Evolutionary conservation across 179 eudicot genomes (phyloP).

Genomic region (Spergularia azorica): DNA sequence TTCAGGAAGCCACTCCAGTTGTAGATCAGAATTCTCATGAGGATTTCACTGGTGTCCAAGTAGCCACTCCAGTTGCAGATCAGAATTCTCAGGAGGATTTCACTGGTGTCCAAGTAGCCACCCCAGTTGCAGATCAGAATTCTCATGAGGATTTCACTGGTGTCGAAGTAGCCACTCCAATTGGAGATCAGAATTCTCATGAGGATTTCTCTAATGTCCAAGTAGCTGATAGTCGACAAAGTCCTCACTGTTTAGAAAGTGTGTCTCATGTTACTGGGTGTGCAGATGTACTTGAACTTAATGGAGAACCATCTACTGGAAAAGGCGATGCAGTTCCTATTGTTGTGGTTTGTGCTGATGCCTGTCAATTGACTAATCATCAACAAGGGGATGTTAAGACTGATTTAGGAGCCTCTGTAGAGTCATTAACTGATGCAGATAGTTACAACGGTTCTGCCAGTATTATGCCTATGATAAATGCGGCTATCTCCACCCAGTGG

Average conservation of each 20-base stretch:
- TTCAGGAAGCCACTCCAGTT: not conserved
- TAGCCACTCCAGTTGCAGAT: not conserved
- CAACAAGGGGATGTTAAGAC: conserved; percentile 1
- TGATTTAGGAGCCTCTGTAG: not conserved
- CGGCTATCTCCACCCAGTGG: not conserved
- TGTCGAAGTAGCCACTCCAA: conserved; percentile 18
- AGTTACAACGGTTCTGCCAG: not conserved
- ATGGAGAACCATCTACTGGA: conserved; percentile 5
- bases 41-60: conserved; percentile 9
- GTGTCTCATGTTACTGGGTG: conserved; percentile 14
- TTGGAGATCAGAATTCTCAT: too few species aligned
- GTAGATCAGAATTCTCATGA: conserved; percentile 12
- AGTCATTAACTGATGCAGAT: conserved; percentile 6
- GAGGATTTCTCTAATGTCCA: too few species aligned
- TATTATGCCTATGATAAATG: not conserved
- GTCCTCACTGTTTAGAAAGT: not conserved
- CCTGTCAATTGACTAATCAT: not conserved
- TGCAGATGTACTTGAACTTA: not conserved
- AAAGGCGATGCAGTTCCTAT: not conserved
- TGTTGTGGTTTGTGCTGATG: not conserved
- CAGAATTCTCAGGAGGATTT: conserved; percentile 13
- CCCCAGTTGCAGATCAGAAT: conserved; percentile 11
- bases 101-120: conserved; percentile 13
- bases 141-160: not conserved
- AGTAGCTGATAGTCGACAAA: conserved; percentile 1